Base-by-base conservation (phyloP, 2,329 filamentous ascomycete genomes). In the Cladorrhinum sp. region DNA sequence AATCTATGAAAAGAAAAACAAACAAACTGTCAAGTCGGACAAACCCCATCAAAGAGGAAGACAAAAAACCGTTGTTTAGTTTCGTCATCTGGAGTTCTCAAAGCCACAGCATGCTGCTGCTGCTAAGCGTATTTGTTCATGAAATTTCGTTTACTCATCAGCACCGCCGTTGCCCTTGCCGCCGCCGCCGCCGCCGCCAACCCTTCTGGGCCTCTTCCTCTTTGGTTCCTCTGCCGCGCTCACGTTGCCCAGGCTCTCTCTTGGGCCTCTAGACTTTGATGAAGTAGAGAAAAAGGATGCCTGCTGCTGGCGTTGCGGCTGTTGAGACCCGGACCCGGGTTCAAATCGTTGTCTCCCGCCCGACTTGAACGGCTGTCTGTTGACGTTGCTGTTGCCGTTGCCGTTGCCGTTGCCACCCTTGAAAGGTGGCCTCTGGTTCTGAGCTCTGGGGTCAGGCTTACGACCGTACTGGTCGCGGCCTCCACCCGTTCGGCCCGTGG, bases 181-280 rank as follows among this genome's bases (percentile, higher is more conserved):
- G 29, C 29, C 29, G 29, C 7, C 29, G 13, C 29, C 29, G 29
- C 29, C 29, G n/a, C n/a, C 20, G 8, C 20, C 49, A 6, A 27
- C 49, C 20, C 49, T 50, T 50, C 58, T 60, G 27, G 60, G 56
- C 54, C 60, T 52, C 59, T 65, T 65, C 41, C 51, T 61, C 12
- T 53, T 59, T 8, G 60, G 64, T 49, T 64, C 62, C 50, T 61
- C 60, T 24, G 22, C 50, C 22, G 38, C 51, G 45, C 41, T 55
- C n/a, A n/a, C n/a, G 20, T 24, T 41, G 13, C 45, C 50, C 16
- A 54, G 29, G 54, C 29, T 49, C 24, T 29, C 45, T 32, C 50
- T 50, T 12, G 48, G 48, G 9, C 4, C 41, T 45, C 41, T 45
- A 18, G 41, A 3, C 41, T 45, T 45, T 45, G 41, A 18, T n/a